Percentiles rank a stretch among this genome's conserved stretches.
Conservation (phyloP, 202 grass and related monocot species). For the Alloteropsis angusta region DNA sequence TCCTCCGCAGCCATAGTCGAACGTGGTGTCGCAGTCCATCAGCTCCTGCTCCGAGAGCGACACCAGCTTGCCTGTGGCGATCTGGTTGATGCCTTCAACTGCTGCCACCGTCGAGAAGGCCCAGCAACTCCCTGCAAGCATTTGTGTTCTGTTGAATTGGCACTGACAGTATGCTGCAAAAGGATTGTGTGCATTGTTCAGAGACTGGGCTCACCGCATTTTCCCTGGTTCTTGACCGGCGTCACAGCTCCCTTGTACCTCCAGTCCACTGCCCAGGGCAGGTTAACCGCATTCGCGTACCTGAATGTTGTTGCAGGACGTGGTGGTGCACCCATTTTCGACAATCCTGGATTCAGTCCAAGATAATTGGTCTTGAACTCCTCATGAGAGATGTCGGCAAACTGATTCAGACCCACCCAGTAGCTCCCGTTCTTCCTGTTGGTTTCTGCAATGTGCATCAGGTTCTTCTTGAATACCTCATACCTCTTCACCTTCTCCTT, state of each 20-base stretch:
- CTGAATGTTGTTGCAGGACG: constrained; percentile 17
- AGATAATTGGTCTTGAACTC: constrained; percentile 64
- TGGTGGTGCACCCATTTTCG: not conserved
- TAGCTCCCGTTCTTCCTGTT: constrained; percentile 64
- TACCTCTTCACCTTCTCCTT: constrained; percentile 60
- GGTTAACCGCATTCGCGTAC: constrained; percentile 25
- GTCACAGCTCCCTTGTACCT: constrained; percentile 67
- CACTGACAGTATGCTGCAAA: not conserved
- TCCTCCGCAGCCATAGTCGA: constrained; percentile 47
- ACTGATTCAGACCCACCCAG: constrained; percentile 62
- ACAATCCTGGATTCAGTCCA: constrained; percentile 28
- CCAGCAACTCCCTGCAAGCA: constrained; percentile 67
- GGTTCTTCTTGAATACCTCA: constrained; percentile 56
- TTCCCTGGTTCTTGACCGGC: constrained; percentile 68
- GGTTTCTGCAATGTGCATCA: constrained; percentile 61
- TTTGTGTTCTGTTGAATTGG: not conserved
- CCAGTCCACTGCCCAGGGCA: constrained; percentile 67
- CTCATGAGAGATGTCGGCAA: constrained; percentile 55
- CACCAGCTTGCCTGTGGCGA: constrained; percentile 52
- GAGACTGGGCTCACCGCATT: constrained; percentile 44
- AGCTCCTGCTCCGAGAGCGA: constrained; percentile 78
- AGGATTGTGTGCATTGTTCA: not conserved
- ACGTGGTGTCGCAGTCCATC: constrained; percentile 64
- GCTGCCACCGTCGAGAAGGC: constrained; percentile 77
- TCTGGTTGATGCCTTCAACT: constrained; percentile 81